Conservation (phyloP, 208 protist genomes). For the Herpetomonas tarakana region DNA sequence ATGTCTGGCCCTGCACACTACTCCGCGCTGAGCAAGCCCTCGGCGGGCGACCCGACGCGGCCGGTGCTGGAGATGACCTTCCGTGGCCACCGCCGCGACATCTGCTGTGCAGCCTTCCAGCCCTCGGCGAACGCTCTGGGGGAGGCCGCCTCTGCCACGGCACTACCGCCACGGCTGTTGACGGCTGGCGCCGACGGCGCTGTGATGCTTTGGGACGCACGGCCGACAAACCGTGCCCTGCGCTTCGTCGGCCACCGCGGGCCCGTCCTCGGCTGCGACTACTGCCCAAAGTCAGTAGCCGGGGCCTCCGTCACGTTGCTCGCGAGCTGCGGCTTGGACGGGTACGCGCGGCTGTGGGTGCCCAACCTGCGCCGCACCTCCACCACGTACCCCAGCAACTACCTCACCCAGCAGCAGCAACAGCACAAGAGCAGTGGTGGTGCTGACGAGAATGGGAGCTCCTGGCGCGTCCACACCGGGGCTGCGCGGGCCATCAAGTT, state of each 20-base stretch:
- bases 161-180: slow-evolving; percentile 38
- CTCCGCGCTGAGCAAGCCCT: not conserved
- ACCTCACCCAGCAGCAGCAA: slow-evolving; percentile 7
- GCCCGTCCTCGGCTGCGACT: slow-evolving; percentile 58
- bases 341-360: slow-evolving; percentile 81
- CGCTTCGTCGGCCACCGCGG: slow-evolving; percentile 76
- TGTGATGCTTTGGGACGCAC: slow-evolving; percentile 85
- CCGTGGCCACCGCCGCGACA: slow-evolving; percentile 61
- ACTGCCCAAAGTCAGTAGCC: slow-evolving; percentile 23
- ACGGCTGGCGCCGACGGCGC: slow-evolving; percentile 73
- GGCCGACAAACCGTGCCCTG: slow-evolving; percentile 63
- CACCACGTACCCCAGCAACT: slow-evolving; percentile 14
- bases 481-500: slow-evolving; percentile 67
- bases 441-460: slow-evolving; percentile 10
- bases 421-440: not conserved
- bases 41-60: slow-evolving; percentile 1
- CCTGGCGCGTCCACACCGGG: slow-evolving; percentile 58
- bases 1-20: not conserved
- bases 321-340: slow-evolving; percentile 77
- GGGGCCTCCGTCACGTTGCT: slow-evolving; percentile 33
- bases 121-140: not conserved
- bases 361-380: slow-evolving; percentile 40
- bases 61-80: slow-evolving; percentile 74
- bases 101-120: slow-evolving; percentile 56
- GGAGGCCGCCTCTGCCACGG: not conserved